Evolutionary conservation across 2,329 filamentous ascomycete genomes (phyloP).

Genomic region (Hypoxylon sp.): DNA sequence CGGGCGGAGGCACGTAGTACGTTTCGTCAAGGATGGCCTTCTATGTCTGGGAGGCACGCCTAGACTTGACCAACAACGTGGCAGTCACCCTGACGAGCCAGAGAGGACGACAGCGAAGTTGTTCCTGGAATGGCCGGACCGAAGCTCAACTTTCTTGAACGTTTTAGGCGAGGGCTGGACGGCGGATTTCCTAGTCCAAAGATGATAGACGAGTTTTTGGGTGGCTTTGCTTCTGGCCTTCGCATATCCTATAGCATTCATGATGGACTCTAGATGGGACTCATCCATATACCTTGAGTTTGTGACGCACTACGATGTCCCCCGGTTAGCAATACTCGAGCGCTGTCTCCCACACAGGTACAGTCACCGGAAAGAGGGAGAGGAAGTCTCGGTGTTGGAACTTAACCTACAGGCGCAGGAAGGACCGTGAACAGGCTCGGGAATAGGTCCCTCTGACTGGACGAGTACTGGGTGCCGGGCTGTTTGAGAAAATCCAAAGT

Average conservation of each 20-base stretch:
- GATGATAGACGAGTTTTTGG: constrained; percentile 84
- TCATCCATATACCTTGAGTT: constrained; percentile 93
- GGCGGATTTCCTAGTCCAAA: constrained; percentile 69
- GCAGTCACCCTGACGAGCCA: constrained; percentile 32
- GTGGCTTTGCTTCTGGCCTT: constrained; percentile 74
- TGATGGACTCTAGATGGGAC: constrained; percentile 71
- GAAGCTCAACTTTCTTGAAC: constrained; percentile 78
- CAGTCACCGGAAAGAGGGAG: neutral
- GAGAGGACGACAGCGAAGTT: constrained; percentile 85
- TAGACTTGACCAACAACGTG: constrained; percentile 4
- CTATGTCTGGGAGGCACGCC: neutral
- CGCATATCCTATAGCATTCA: constrained; percentile 78
- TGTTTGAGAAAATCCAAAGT: constrained; percentile 73
- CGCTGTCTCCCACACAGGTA: neutral
- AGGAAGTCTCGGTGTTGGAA: neutral
- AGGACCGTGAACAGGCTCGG: constrained; percentile 88
- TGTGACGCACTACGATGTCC: constrained; percentile 65
- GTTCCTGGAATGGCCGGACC: constrained; percentile 79
- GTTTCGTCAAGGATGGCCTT: neutral
- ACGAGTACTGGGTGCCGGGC: constrained; percentile 36
- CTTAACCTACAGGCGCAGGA: constrained; percentile 67
- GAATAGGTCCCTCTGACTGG: constrained; percentile 51
- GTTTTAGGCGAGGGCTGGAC: constrained; percentile 36
- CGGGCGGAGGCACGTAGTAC: constrained; percentile 10
- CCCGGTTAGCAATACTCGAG: constrained; percentile 12